Evolutionary conservation across 805 yeast genomes (phyloP), one percentile per base, ranked within the genome.

Genomic region (Komagataella phaffii): DNA sequence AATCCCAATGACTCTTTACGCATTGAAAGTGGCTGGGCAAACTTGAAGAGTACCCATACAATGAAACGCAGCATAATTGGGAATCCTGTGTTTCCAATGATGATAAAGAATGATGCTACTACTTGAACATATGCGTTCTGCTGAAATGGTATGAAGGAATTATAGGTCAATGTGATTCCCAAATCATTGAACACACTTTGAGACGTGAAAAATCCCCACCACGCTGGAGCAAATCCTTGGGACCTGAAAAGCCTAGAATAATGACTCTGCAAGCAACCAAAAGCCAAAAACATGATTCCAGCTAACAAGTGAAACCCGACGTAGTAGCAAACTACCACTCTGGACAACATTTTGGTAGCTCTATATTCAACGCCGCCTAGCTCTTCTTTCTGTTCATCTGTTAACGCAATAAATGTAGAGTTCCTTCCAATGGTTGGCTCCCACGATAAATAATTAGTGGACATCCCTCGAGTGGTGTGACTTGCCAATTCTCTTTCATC

Each of bases 301-400:
- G 77, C 79, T 21, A 82, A 43, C 3, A 85, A 54, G 59, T 86
- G 88, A 60, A 88, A 81, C 0, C 96, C 96, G 52, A 89, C 55
- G 59, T 87, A 89, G 61, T 87, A 93, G 5, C 64, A 53, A 0
- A 79, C 62, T 12, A 91, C 66, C 47, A 91, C 76, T 56, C 77
- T 76, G 53, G 85, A 79, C 52, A 93, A 68, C 7, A 89, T 68
- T 61, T 88, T 88, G 53, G 87, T 75, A 0, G 99, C 88, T 47
- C 97, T 76, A 63, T 93, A 93, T 62, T 93, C 99, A 14, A 93
- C 96, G 49, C 99, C 99, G 44, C 99, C 99, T 44, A 93, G 69
- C 64, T 93, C 99, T 53, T 86, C 95, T 60, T 88, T 89, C 64
- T 93, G 98, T 21, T 76, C 82, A 44, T 81, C 87, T 2, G 88